A percentile compares a stretch with the other conserved stretches of the same genome.
Conservation (phyloP, 768 basidiomycete species). For the Clathrus columnatus region DNA sequence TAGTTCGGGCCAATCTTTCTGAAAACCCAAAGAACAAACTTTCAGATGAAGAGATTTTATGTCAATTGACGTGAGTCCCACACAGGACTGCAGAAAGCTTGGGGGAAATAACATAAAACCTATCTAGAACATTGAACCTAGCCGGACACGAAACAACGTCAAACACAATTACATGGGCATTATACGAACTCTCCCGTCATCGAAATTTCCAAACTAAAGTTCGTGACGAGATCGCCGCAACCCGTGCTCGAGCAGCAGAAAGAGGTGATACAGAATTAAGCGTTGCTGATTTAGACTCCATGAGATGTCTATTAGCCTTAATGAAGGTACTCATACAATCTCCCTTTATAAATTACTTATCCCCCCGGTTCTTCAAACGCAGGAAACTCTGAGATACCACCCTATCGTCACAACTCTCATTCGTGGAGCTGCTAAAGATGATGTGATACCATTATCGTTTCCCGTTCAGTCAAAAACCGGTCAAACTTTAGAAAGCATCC, state of each 20-base stretch:
- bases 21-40: slow-evolving; percentile 35
- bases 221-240: slow-evolving; percentile 42
- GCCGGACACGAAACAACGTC: slow-evolving; percentile 52
- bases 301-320: slow-evolving; percentile 24
- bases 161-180: slow-evolving; percentile 48
- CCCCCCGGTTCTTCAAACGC: not conserved
- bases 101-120: slow-evolving; percentile 23
- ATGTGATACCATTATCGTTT: slow-evolving; percentile 25
- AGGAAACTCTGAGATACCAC: slow-evolving; percentile 26
- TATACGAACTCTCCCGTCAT: slow-evolving; percentile 52
- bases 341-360: not conserved
- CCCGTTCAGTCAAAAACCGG: slow-evolving; percentile 23
- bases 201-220: slow-evolving; percentile 52
- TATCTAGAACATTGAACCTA: slow-evolving; percentile 25
- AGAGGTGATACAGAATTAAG: slow-evolving; percentile 22
- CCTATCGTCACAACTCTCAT: slow-evolving; percentile 22
- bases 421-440: slow-evolving; percentile 22
- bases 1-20: slow-evolving; percentile 48
- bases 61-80: slow-evolving; percentile 34
- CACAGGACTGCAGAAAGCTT: too few species aligned
- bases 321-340: slow-evolving; percentile 26
- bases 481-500: slow-evolving; percentile 12
- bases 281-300: slow-evolving; percentile 25
- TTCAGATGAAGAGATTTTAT: slow-evolving; percentile 40
- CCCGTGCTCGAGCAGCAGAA: slow-evolving; percentile 16